phyloP scores from a whole-genome alignment of 164 flowering plant species.

The Aristolochia fimbriata region DNA sequence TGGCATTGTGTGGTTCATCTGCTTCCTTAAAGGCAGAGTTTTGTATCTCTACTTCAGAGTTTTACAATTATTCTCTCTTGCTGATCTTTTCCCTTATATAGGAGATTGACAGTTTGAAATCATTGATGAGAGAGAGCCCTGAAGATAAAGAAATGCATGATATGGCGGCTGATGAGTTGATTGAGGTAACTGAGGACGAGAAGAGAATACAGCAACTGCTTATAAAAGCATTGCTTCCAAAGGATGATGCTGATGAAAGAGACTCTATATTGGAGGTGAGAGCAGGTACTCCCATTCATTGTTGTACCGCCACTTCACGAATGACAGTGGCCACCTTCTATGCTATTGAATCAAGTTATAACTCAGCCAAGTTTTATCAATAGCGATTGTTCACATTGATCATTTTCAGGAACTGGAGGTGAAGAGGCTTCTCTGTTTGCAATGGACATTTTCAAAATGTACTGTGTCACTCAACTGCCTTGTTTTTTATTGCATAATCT shows the following conservation, averaged over 20 bases:
- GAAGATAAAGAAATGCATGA: slow-evolving; percentile 78
- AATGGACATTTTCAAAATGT: slow-evolving; percentile 92
- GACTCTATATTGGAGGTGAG: slow-evolving; percentile 95
- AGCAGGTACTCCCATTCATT: slow-evolving; percentile 50
- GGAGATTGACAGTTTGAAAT: slow-evolving; percentile 71
- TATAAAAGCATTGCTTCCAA: slow-evolving; percentile 72
- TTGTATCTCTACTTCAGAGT: too few species aligned
- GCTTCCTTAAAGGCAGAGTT: too few species aligned
- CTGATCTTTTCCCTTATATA: slow-evolving; percentile 12
- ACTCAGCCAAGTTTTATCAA: too few species aligned
- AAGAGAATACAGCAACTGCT: slow-evolving; percentile 49
- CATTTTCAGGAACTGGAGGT: slow-evolving; percentile 82
- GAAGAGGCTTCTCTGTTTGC: slow-evolving; percentile 98
- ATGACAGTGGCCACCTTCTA: too few species aligned
- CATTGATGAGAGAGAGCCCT: slow-evolving; percentile 47
- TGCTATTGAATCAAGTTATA: too few species aligned
- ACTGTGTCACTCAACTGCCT: slow-evolving; percentile 9
- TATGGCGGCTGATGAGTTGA: slow-evolving; percentile 66
- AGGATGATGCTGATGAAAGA: slow-evolving; percentile 97
- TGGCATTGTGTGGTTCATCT: too few species aligned
- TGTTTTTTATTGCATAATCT: not conserved
- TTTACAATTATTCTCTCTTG: too few species aligned
- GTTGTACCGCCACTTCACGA: not conserved
- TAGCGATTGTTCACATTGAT: too few species aligned
- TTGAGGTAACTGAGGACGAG: slow-evolving; percentile 55